Base-by-base conservation (phyloP, 139 green algal genomes). In the Closterium sp. region DNA sequence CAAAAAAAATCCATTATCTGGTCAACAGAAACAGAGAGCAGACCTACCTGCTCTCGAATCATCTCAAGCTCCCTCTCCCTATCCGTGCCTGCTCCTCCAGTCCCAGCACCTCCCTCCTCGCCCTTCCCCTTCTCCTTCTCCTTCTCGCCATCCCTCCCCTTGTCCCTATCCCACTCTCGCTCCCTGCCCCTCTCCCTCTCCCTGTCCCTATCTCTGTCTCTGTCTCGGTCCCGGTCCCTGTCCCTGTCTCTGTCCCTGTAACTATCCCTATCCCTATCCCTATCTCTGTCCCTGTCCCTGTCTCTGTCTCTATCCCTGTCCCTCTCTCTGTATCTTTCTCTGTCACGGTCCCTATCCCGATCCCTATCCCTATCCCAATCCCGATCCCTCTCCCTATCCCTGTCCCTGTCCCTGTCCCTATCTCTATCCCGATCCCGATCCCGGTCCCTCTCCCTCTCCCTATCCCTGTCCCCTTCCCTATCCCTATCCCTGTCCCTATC, bases 1-100 rank as follows among this genome's bases (percentile, higher is more conserved):
- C 32, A 38, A 38, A 38, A 38, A 7, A 38, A 38, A 38, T 7
- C 32, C 32, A 38, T 38, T 38, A 38, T 38, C 32, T 38, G 32
- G 32, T 38, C 2, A 38, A 38, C n/a, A 38, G 3, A 38, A 38
- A 38, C 32, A 38, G 32, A 38, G 32, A 38, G 32, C 32, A 38
- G 32, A 38, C 32, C 32, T 3, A 88, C 92, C 89, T 94, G 92
- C 27, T 94, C 92, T 62, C 93, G 93, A 95, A 99, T 99, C 38
- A 97, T 85, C 87, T 98, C 97, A 91, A 98, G 94, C 96, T 98
- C 96, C 29, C 97, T 97, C 95, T 98, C 95, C 50, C 95, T 95
- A 91, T 99, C 98, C 29, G 95, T 94, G 31, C 98, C 96, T 62
- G 13, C 91, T 21, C 28, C 84, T 32, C 88, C 88, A 42, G 7